A percentile compares a stretch with the other conserved stretches of the same genome.
Evolutionary conservation across 495 filamentous ascomycete species (phyloP).

Genomic region (Hypoxylon intermedium): DNA sequence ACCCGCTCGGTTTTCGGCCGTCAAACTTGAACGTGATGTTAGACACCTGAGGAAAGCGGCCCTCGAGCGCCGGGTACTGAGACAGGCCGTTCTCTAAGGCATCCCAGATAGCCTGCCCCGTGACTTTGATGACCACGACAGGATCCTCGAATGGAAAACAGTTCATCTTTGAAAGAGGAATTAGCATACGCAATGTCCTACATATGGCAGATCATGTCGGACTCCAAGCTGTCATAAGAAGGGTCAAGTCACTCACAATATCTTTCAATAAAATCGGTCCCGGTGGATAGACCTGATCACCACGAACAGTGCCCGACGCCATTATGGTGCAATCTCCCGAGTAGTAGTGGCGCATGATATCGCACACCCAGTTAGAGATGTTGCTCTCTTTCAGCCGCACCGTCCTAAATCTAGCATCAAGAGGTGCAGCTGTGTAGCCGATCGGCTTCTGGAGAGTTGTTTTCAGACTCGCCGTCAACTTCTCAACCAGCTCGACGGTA

Average conservation of each 20-base stretch:
- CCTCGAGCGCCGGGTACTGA: slow-evolving; percentile 82
- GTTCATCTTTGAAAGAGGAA: slow-evolving; percentile 49
- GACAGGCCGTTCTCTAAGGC: slow-evolving; percentile 85
- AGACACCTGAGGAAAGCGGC: slow-evolving; percentile 80
- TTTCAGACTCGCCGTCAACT: slow-evolving; percentile 72
- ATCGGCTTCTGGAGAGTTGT: slow-evolving; percentile 81
- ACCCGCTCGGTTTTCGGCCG: slow-evolving; percentile 61
- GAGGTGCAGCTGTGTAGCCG: slow-evolving; percentile 77
- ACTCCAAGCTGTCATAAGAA: no score
- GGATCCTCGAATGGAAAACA: slow-evolving; percentile 95
- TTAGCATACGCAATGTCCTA: no score
- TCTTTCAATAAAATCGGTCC: slow-evolving; percentile 79
- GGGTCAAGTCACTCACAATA: slow-evolving; percentile 54
- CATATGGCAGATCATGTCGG: no score
- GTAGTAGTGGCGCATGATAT: slow-evolving; percentile 87
- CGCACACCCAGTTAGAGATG: slow-evolving; percentile 86
- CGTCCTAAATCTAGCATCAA: slow-evolving; percentile 86
- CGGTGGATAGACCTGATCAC: slow-evolving; percentile 86
- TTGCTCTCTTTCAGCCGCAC: slow-evolving; percentile 80
- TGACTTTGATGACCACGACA: slow-evolving; percentile 74
- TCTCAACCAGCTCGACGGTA: slow-evolving; percentile 65
- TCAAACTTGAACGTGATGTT: slow-evolving; percentile 78
- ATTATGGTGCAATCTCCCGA: slow-evolving; percentile 80
- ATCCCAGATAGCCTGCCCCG: slow-evolving; percentile 69
- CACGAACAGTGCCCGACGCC: slow-evolving; percentile 86